These are phyloP conservation scores for Daldinia loculata DNA, from an alignment of 495 filamentous ascomycete species.

Conservation along the genomic window DNA sequence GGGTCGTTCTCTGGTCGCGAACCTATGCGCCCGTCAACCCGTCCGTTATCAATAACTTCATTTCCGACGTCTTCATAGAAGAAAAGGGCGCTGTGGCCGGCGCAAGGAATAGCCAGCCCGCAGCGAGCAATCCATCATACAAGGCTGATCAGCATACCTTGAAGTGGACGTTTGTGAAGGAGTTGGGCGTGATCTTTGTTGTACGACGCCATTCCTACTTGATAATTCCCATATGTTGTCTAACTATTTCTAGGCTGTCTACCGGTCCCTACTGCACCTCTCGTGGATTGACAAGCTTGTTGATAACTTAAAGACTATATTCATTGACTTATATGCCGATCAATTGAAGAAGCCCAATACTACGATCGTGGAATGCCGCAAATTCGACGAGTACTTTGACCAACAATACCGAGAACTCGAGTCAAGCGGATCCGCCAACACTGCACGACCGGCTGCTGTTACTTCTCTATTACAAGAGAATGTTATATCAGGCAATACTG, in stretches of 20 bases:
- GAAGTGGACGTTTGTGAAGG: conserved; percentile 92
- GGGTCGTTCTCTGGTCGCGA: conserved; percentile 95
- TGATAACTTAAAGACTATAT: conserved; percentile 90
- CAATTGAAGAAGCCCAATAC: conserved; percentile 84
- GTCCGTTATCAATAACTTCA: conserved; percentile 90
- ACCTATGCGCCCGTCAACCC: conserved; percentile 81
- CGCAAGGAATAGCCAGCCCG: conserved; percentile 65
- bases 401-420: conserved; percentile 90
- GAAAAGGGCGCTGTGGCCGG: conserved; percentile 73
- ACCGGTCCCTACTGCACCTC: conserved; percentile 91
- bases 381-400: conserved; percentile 93
- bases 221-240: neutral
- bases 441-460: conserved; percentile 44
- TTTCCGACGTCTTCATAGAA: conserved; percentile 96
- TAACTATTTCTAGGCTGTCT: conserved; percentile 76
- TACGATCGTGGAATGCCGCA: conserved; percentile 74
- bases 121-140: conserved; percentile 72
- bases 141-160: conserved; percentile 94
- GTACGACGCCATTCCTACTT: conserved; percentile 61
- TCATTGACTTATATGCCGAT: conserved; percentile 85
- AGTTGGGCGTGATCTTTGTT: conserved; percentile 93
- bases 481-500: conserved; percentile 41
- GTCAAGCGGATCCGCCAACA: conserved; percentile 46
- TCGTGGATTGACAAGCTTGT: conserved; percentile 97
- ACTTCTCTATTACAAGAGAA: conserved; percentile 57